Conservation (phyloP, 306 rosid genomes). For the Alnus glutinosa region DNA sequence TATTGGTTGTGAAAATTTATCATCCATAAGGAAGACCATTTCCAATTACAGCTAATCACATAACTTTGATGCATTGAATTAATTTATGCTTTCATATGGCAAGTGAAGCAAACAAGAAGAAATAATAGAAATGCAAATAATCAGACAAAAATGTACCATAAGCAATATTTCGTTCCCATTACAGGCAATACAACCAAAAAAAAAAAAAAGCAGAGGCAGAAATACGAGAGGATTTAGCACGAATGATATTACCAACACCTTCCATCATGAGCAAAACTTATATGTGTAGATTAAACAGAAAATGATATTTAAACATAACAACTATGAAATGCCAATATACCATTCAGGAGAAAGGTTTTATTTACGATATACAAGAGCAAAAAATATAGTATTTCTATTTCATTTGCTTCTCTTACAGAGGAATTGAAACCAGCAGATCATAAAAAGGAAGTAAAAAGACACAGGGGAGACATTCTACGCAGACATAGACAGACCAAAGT, state of each 20-base stretch:
- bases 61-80: neutral
- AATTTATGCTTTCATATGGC: neutral
- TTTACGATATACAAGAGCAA: neutral
- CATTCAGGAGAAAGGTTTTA: neutral
- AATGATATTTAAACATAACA: neutral
- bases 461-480: neutral
- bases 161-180: no score
- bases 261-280: no score
- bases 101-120: neutral
- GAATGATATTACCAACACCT: no score
- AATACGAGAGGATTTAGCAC: neutral
- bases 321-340: neutral
- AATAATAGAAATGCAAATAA: neutral
- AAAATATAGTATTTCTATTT: neutral
- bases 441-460: neutral
- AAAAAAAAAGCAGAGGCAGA: neutral
- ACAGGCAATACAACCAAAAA: neutral
- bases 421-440: neutral
- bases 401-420: neutral
- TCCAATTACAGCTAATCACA: neutral
- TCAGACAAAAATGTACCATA: neutral
- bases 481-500: neutral
- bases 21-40: neutral
- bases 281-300: neutral
- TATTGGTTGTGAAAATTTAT: neutral